Conservation (phyloP, 148 eudicot species). For the Euryodendron excelsum region DNA sequence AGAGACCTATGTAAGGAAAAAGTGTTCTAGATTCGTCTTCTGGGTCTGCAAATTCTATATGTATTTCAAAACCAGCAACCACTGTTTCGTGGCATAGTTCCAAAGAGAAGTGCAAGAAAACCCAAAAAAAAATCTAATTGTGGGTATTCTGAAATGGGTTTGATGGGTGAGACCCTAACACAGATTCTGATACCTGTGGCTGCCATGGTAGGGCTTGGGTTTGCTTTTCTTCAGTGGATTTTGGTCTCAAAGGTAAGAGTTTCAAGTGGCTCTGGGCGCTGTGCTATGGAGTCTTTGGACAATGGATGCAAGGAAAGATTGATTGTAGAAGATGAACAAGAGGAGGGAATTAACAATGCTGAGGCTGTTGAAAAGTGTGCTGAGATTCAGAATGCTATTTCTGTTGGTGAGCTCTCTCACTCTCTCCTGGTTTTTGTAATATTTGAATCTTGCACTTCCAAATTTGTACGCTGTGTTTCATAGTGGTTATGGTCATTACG, state of each 20-base stretch:
- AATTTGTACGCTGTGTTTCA: too few relatives aligned
- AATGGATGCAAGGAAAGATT: background rate
- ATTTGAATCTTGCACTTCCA: too few relatives aligned
- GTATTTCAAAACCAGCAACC: background rate
- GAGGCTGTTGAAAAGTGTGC: constrained; percentile 8
- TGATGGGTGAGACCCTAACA: background rate
- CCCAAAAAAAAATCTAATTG: background rate
- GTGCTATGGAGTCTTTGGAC: background rate
- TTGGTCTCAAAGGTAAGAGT: background rate
- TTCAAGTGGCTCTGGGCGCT: background rate
- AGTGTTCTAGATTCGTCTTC: background rate
- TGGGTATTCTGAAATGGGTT: background rate
- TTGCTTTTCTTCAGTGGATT: constrained; percentile 1
- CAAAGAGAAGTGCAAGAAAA: background rate
- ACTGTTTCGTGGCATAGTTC: background rate
- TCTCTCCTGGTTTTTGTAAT: too few relatives aligned
- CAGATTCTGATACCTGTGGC: constrained; percentile 7
- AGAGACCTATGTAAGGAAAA: background rate
- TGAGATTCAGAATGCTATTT: constrained; percentile 13
- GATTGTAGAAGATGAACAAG: constrained; percentile 12
- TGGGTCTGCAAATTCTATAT: background rate
- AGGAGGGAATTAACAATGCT: constrained; percentile 7
- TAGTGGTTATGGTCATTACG: too few relatives aligned
- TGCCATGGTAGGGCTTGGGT: background rate
- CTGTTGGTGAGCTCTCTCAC: constrained; percentile 5